Base-by-base conservation (phyloP, 2,329 filamentous ascomycete genomes). In the Pseudogymnoascus sp. region DNA sequence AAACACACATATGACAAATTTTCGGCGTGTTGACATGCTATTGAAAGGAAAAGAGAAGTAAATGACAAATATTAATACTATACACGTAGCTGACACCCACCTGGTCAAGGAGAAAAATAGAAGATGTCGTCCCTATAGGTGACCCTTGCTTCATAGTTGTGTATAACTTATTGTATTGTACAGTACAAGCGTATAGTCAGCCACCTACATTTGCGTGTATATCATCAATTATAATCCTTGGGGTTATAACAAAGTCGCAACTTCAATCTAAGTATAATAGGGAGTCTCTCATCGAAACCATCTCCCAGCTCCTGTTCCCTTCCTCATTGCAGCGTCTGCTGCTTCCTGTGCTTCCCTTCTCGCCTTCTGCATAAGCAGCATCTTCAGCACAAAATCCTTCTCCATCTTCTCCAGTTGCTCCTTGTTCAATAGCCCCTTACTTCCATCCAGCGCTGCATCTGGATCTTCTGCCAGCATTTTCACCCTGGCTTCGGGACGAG, bases 381-480 rank as follows among this genome's bases (percentile, higher is more conserved):
- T 41, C 58, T 47, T 62, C 22, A 58, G 16, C 34, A 62, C 14
- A 20, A 62, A 41, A 30, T 61, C 58, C 54, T 62, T 60, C 41
- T 66, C 66, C n/a, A 62, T 63, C 37, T 59, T 62, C 25, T 71
- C 66, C 63, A 75, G 74, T 60, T 78, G 69, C 2, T 70, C 68
- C 50, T 74, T 70, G 14, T 67, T 74, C 62, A 77, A 62, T 16
- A 72, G 70, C 1, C 73, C 74, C 25, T 72, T 70, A 0, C 77
- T 77, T 0, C 75, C 78, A 62, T 80, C 76, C 6, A 71, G 68
- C 0, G 70, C 71, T 3, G 75, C 76, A 43, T 79, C 75, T 9
- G 65, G 64, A 57, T 79, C 77, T 22, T 71, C 70, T 4, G 67
- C 67, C 2, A 73, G 73, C 1, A 32, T 54, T 54, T 11, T 54